Conservation (phyloP, 2,329 filamentous ascomycete species). For the Xylariaceae sp. region DNA sequence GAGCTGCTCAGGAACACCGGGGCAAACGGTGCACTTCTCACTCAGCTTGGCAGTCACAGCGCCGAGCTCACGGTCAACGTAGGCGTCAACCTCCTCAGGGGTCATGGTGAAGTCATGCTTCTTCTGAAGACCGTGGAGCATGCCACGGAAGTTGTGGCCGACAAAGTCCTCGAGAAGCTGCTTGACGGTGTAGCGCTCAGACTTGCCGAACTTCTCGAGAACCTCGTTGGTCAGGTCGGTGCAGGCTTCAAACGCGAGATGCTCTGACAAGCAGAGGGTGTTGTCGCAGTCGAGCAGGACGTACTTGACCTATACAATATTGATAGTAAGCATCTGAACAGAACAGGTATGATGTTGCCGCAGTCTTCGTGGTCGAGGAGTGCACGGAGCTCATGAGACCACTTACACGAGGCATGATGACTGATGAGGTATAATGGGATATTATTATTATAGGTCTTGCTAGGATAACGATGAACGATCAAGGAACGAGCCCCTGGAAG, state of each 20-base stretch:
- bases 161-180: conserved; percentile 68
- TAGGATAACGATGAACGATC: neutral
- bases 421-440: conserved; percentile 18
- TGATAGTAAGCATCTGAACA: conserved; percentile 14
- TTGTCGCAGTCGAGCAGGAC: conserved; percentile 63
- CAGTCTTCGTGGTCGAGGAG: neutral
- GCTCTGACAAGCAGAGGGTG: conserved; percentile 72
- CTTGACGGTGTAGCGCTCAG: conserved; percentile 61
- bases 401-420: conserved; percentile 35
- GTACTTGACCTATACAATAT: conserved; percentile 47
- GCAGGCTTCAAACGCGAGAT: conserved; percentile 69
- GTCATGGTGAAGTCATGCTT: conserved; percentile 63
- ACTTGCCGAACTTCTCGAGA: conserved; percentile 55
- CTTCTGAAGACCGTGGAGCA: conserved; percentile 63
- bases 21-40: conserved; percentile 55
- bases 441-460: neutral
- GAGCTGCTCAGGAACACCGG: conserved; percentile 54
- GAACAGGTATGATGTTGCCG: neutral
- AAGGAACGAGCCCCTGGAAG: neutral
- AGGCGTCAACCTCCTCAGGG: conserved; percentile 56
- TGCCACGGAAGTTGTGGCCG: conserved; percentile 73
- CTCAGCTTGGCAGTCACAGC: conserved; percentile 64
- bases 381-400: neutral
- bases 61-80: conserved; percentile 63
- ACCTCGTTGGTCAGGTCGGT: conserved; percentile 71